Percentiles rank a stretch among this genome's conserved stretches.
These are phyloP conservation scores for Starmerella floricola DNA, from an alignment of 805 yeast species.

Conservation along the genomic window DNA sequence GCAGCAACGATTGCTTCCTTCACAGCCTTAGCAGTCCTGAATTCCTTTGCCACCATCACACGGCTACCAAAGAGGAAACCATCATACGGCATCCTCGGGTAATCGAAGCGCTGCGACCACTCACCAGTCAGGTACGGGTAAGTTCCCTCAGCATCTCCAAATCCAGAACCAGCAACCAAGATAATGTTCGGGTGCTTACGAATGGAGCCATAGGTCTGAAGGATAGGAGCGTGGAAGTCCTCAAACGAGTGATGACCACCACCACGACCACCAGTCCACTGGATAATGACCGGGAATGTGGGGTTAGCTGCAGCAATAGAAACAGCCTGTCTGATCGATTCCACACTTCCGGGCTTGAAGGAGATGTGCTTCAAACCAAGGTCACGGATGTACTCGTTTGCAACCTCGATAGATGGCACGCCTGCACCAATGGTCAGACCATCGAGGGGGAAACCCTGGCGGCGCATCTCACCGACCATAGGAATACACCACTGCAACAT, in stretches of 20 bases:
- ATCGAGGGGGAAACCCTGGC: conserved; percentile 88
- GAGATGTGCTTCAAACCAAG: conserved; percentile 89
- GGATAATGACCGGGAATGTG: conserved; percentile 87
- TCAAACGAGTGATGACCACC: conserved; percentile 99
- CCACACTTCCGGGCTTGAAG: conserved; percentile 95
- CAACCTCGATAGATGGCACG: conserved; percentile 96
- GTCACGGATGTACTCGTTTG: conserved; percentile 86
- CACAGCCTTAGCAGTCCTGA: conserved; percentile 85
- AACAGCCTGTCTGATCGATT: conserved; percentile 75
- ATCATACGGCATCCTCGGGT: conserved; percentile 98
- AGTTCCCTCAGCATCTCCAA: conserved; percentile 93
- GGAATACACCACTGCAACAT: conserved; percentile 99
- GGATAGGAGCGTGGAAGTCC: conserved; percentile 95
- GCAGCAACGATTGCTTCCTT: conserved; percentile 83
- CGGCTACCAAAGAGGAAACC: conserved; percentile 94
- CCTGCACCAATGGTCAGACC: conserved; percentile 98
- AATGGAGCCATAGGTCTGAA: conserved; percentile 90
- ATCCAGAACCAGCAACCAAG: conserved; percentile 94
- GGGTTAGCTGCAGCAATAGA: conserved; percentile 94
- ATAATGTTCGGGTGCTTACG: conserved; percentile 84
- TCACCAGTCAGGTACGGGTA: conserved; percentile 95
- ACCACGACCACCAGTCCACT: conserved; percentile 99
- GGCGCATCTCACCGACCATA: conserved; percentile 75
- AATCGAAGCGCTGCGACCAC: conserved; percentile 79
- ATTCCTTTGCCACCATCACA: conserved; percentile 95